Evolutionary conservation across 2,329 filamentous ascomycete genomes (phyloP).

Genomic region (Alternaria gansuensis): DNA sequence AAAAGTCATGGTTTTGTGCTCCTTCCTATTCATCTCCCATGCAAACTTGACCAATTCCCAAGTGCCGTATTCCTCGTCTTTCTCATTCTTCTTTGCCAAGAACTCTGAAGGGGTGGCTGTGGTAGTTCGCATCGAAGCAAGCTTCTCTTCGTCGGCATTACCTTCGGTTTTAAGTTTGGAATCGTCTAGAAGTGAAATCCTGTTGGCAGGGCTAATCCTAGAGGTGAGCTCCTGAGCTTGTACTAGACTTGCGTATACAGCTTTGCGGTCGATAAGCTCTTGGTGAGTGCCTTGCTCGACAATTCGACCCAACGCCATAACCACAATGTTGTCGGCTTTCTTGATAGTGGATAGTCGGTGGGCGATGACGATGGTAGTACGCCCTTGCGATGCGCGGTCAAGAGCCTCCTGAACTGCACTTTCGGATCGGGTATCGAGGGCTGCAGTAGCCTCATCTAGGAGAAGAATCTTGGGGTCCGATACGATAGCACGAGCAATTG

Average conservation of each 20-base stretch:
- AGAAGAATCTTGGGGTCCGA: constrained; percentile 91
- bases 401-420: constrained; percentile 92
- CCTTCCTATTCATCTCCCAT: constrained; percentile 46
- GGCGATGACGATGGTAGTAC: constrained; percentile 95
- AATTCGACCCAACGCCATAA: constrained; percentile 86
- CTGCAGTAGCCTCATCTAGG: constrained; percentile 93
- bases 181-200: constrained; percentile 32
- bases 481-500: constrained; percentile 89
- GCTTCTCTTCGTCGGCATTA: constrained; percentile 36
- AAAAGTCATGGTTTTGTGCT: constrained; percentile 51
- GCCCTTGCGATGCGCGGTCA: constrained; percentile 82
- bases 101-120: constrained; percentile 70
- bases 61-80: constrained; percentile 39
- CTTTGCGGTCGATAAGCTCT: constrained; percentile 72
- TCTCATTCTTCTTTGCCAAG: constrained; percentile 50
- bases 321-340: constrained; percentile 93
- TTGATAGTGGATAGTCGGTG: constrained; percentile 95
- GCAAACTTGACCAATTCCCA: constrained; percentile 56
- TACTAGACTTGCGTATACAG: constrained; percentile 85
- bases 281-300: constrained; percentile 92
- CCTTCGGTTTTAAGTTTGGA: constrained; percentile 30
- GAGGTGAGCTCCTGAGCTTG: constrained; percentile 74
- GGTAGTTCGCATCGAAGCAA: constrained; percentile 39
- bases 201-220: constrained; percentile 34
- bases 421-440: constrained; percentile 93